phyloP scores from a whole-genome alignment of 2,329 filamentous ascomycete genomes.

The Colletotrichum acutatum region DNA sequence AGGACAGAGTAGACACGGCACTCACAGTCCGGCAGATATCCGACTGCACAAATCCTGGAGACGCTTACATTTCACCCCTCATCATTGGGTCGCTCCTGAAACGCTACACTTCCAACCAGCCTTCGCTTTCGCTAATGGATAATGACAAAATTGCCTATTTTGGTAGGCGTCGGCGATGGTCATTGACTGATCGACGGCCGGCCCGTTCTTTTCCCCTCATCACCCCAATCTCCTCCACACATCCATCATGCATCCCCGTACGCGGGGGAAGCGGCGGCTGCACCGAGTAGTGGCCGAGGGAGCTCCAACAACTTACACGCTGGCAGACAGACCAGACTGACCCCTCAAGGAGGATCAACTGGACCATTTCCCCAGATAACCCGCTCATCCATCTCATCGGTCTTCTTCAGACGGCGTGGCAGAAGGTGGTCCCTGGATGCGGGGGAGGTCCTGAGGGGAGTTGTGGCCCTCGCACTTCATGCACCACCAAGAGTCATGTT shows the following conservation, averaged over 20 bases:
- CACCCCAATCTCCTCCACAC: slow-evolving; percentile 4
- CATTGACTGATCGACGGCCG: neutral
- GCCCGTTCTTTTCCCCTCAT: slow-evolving; percentile 5
- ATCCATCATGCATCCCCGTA: neutral
- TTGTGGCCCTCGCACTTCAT: neutral
- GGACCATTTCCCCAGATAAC: neutral
- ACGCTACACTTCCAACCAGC: neutral
- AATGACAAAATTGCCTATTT: slow-evolving; percentile 1
- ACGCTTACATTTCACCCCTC: slow-evolving; percentile 6
- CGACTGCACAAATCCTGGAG: neutral
- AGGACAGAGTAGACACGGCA: neutral
- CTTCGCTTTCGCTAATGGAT: neutral
- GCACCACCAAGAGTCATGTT: neutral
- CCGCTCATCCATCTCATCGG: neutral
- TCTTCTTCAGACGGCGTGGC: neutral
- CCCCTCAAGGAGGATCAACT: no score
- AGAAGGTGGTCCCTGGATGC: neutral
- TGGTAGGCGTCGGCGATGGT: slow-evolving; percentile 5
- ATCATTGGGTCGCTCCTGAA: slow-evolving; percentile 19
- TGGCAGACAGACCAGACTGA: neutral
- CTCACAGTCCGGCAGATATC: no score
- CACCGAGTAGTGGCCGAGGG: neutral
- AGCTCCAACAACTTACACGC: neutral
- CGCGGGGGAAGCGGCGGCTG: neutral
- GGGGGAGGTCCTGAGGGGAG: neutral